These are phyloP conservation scores for Halophytophthora batemanensis DNA, from an alignment of 352 stramenopile genomes.

Conservation along the genomic window DNA sequence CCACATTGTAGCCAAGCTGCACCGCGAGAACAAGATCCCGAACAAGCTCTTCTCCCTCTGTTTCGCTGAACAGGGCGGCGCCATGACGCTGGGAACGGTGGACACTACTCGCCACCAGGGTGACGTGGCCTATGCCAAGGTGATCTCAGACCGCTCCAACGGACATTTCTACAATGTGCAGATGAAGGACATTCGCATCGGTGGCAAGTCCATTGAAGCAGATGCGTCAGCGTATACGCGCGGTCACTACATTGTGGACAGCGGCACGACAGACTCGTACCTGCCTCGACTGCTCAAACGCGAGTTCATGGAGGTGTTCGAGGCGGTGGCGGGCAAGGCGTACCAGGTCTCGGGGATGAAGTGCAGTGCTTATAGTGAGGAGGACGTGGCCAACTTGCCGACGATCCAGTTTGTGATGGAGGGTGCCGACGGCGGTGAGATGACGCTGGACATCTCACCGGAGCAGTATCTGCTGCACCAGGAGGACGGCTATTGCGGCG, in stretches of 20 bases:
- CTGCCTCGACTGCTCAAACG: conserved; percentile 48
- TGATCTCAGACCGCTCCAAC: conserved; percentile 34
- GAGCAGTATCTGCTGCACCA: conserved; percentile 59
- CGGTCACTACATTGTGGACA: conserved; percentile 82
- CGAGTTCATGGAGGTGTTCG: conserved; percentile 58
- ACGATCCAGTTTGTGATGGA: conserved; percentile 72
- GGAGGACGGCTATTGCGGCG: conserved; percentile 53
- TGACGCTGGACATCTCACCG: conserved; percentile 58
- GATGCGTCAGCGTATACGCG: conserved; percentile 31
- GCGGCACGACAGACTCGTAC: conserved; percentile 83
- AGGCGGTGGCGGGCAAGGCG: conserved; percentile 41
- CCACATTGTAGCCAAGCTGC: conserved; percentile 74
- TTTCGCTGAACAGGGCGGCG: conserved; percentile 62
- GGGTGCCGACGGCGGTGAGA: conserved; percentile 46
- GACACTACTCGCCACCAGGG: conserved; percentile 50
- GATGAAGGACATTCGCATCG: conserved; percentile 66
- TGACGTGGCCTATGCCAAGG: conserved; percentile 55
- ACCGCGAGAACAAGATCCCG: conserved; percentile 75
- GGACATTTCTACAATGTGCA: conserved; percentile 67
- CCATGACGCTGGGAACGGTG: conserved; percentile 62
- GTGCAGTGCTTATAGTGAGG: conserved; percentile 54
- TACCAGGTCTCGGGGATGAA: conserved; percentile 39
- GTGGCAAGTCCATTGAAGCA: conserved; percentile 53
- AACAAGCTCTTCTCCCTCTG: conserved; percentile 79
- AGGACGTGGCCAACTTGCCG: conserved; percentile 48